Evolutionary conservation across 228 moss, liverwort and hornwort species (phyloP).

Genomic region (Sphagnum fallax): DNA sequence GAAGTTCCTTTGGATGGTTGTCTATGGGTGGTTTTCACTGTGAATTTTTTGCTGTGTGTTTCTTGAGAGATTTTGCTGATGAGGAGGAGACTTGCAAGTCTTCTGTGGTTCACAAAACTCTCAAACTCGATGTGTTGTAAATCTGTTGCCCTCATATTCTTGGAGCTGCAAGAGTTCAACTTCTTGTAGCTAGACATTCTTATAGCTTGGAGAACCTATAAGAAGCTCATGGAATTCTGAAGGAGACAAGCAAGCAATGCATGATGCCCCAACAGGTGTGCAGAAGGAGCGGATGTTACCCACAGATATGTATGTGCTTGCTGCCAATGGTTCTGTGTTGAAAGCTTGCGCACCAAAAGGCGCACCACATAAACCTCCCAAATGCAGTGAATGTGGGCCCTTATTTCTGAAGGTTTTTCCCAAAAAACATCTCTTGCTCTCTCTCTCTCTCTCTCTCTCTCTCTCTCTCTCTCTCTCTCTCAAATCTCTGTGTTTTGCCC

Average conservation of each 20-base stretch:
- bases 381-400: conserved; percentile 95
- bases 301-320: conserved; percentile 88
- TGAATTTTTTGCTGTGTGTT: background rate
- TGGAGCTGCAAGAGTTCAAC: too few species aligned
- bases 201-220: too few species aligned
- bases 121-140: too few species aligned
- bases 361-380: conserved; percentile 83
- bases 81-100: background rate
- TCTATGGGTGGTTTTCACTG: background rate
- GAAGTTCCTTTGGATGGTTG: background rate
- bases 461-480: too few species aligned
- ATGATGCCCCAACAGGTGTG: conserved; percentile 48
- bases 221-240: too few species aligned
- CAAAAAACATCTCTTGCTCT: background rate
- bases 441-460: too few species aligned
- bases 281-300: conserved; percentile 96
- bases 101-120: background rate
- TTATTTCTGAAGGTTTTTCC: conserved; percentile 82
- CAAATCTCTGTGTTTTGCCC: too few species aligned
- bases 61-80: background rate
- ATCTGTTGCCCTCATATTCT: too few species aligned
- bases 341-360: conserved; percentile 60
- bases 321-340: conserved; percentile 59
- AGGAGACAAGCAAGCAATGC: too few species aligned
- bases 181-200: too few species aligned